A percentile compares a stretch with the other conserved stretches of the same genome.
These are phyloP conservation scores for Phytophthora podocarpi DNA, from an alignment of 352 stramenopile genomes.

Conservation along the genomic window DNA sequence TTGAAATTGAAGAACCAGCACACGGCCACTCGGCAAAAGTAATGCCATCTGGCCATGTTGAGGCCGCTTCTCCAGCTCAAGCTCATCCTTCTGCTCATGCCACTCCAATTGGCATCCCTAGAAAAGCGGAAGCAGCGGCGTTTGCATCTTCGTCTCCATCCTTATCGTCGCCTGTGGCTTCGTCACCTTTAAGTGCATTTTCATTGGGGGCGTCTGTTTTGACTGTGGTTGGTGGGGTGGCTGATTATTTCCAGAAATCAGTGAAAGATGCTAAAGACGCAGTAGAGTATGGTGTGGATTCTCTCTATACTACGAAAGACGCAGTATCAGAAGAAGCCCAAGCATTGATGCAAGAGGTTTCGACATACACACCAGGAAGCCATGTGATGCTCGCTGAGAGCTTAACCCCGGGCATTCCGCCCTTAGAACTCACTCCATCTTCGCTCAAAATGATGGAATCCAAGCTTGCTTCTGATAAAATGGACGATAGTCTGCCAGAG, in stretches of 20 bases:
- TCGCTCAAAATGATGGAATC: conserved; percentile 41
- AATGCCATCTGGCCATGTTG: not conserved
- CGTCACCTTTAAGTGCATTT: conserved; percentile 46
- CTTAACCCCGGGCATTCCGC: not conserved
- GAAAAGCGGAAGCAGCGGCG: not conserved
- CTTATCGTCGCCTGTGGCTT: conserved; percentile 23
- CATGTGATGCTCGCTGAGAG: conserved; percentile 7
- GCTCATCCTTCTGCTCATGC: not conserved
- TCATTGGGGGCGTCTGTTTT: conserved; percentile 67
- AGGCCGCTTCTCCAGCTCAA: not conserved
- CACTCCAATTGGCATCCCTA: conserved; percentile 17
- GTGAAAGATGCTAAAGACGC: conserved; percentile 79
- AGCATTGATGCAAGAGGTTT: conserved; percentile 64
- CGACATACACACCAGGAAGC: conserved; percentile 31
- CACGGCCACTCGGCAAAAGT: not conserved
- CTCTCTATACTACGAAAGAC: conserved; percentile 75
- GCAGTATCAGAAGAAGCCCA: conserved; percentile 70
- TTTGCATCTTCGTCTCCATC: conserved; percentile 10
- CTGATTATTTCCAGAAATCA: conserved; percentile 72
- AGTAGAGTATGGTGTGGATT: conserved; percentile 75
- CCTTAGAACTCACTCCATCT: conserved; percentile 27
- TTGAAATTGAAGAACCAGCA: not conserved
- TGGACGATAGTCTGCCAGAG: conserved; percentile 10
- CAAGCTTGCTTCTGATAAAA: conserved; percentile 18
- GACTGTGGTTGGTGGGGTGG: conserved; percentile 69